Conservation (phyloP, 257 asterid species). For the Penstemon davidsonii region DNA sequence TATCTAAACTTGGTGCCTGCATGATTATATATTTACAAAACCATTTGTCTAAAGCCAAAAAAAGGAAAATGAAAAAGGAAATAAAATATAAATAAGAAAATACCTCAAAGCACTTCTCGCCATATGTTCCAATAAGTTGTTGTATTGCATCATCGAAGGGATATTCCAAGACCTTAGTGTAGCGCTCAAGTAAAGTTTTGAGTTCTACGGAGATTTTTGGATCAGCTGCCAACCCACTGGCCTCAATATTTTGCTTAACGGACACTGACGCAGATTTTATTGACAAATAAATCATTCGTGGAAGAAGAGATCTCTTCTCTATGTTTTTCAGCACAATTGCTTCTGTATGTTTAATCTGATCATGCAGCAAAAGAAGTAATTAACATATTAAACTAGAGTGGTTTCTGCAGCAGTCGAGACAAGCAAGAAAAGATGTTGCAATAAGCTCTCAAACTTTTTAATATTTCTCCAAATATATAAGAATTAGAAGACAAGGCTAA, state of each 20-base stretch:
- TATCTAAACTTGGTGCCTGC: conserved; percentile 58
- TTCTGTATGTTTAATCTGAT: conserved; percentile 60
- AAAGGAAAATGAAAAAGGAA: not conserved
- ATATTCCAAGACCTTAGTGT: conserved; percentile 68
- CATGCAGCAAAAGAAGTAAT: conserved; percentile 36
- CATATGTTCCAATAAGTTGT: conserved; percentile 63
- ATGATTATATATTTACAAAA: not conserved
- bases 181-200: conserved; percentile 77
- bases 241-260: conserved; percentile 69
- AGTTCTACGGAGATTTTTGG: conserved; percentile 65
- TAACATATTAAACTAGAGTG: conserved; percentile 15
- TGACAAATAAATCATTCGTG: conserved; percentile 82
- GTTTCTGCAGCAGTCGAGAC: not conserved
- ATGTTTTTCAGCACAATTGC: conserved; percentile 48
- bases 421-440: not conserved
- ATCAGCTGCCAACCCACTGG: conserved; percentile 60
- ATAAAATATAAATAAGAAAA: conserved; percentile 7
- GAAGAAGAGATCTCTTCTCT: conserved; percentile 91
- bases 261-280: conserved; percentile 71
- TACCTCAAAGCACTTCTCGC: conserved; percentile 65
- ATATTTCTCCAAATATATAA: not conserved
- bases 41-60: not conserved
- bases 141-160: conserved; percentile 80
- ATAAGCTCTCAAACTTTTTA: not conserved
- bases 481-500: not conserved